phyloP scores from a whole-genome alignment of 352 stramenopile genomes.

The Thalassiosira hispida region DNA sequence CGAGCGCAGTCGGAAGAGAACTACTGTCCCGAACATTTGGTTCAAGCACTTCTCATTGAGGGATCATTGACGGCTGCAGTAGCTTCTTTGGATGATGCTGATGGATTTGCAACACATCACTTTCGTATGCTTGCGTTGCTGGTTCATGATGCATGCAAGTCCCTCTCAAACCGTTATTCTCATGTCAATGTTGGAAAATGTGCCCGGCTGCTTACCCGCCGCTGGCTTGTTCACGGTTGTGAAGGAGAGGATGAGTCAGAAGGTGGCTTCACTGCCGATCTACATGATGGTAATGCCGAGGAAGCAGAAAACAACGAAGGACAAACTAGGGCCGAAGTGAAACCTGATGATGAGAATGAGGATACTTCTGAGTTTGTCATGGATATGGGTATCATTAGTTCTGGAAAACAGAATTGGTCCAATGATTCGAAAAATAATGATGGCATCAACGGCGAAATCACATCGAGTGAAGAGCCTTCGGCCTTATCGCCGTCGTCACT shows the following conservation, averaged over 20 bases:
- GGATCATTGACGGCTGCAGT: constrained; percentile 63
- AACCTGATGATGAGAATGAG: constrained; percentile 56
- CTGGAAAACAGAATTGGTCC: constrained; percentile 54
- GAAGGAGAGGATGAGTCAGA: constrained; percentile 49
- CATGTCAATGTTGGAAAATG: constrained; percentile 73
- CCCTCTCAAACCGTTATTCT: constrained; percentile 74
- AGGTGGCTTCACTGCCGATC: constrained; percentile 16
- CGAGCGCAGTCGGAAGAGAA: constrained; percentile 21
- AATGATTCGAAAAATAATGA: constrained; percentile 31
- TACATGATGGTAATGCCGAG: constrained; percentile 20
- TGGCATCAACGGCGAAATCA: constrained; percentile 20
- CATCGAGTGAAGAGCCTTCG: constrained; percentile 67
- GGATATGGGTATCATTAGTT: constrained; percentile 74
- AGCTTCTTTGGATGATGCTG: constrained; percentile 58
- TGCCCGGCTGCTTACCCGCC: constrained; percentile 53
- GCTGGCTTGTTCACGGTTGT: constrained; percentile 79
- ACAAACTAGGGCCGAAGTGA: constrained; percentile 2
- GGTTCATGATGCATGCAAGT: constrained; percentile 71
- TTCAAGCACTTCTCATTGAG: constrained; percentile 70
- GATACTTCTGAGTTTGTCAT: constrained; percentile 84
- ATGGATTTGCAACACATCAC: constrained; percentile 64
- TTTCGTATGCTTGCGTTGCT: constrained; percentile 70
- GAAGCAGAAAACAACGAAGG: constrained; percentile 18
- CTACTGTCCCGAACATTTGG: constrained; percentile 71
- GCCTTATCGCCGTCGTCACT: constrained; percentile 53